These are phyloP conservation scores for Podochytrium sp. DNA, from an alignment of 192 early-diverging fungal species.

Conservation along the genomic window DNA sequence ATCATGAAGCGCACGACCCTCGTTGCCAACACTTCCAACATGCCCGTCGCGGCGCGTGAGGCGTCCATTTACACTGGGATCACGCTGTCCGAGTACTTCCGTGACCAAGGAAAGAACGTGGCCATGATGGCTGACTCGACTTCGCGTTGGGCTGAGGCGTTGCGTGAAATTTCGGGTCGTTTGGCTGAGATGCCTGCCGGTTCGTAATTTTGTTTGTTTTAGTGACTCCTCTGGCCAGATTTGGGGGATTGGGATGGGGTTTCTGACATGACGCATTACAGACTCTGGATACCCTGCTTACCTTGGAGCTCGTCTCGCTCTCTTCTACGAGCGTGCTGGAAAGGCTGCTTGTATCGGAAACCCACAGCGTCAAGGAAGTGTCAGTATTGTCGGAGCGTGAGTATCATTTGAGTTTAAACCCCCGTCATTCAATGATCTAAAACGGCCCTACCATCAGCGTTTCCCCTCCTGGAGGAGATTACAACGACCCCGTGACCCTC, in stretches of 20 bases:
- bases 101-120: constrained; percentile 98
- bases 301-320: constrained; percentile 96
- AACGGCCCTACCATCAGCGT: constrained; percentile 59
- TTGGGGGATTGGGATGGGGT: neutral
- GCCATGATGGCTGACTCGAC: constrained; percentile 99
- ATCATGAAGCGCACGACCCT: constrained; percentile 99
- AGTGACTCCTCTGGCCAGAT: neutral
- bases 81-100: constrained; percentile 99
- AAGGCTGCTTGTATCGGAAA: constrained; percentile 96
- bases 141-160: constrained; percentile 99
- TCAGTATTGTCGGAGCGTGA: constrained; percentile 95
- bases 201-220: constrained; percentile 11
- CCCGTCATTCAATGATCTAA: neutral
- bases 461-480: constrained; percentile 99
- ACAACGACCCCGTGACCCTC: constrained; percentile 97
- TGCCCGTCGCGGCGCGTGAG: constrained; percentile 99
- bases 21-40: constrained; percentile 99
- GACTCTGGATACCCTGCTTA: constrained; percentile 99
- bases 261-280: constrained; percentile 19
- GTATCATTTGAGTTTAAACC: constrained; percentile 30
- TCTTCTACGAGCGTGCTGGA: constrained; percentile 99
- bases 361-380: constrained; percentile 89
- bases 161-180: constrained; percentile 99
- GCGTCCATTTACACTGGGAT: constrained; percentile 99
- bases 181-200: constrained; percentile 99